phyloP scores from a whole-genome alignment of 257 asterid genomes.

The Solanum lycopersicoides region DNA sequence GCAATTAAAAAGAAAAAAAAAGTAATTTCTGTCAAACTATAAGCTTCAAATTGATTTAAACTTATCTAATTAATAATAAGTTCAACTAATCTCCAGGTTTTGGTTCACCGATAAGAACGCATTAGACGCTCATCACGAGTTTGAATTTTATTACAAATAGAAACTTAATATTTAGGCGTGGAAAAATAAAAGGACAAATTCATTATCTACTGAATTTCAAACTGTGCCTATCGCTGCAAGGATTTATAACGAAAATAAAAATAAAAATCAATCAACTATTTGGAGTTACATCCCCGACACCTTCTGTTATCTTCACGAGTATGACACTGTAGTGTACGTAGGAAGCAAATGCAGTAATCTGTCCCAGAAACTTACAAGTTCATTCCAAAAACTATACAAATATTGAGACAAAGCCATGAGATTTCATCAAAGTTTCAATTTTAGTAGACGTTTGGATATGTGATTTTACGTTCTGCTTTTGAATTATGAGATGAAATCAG shows the following conservation, averaged over 20 bases:
- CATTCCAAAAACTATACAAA: not conserved
- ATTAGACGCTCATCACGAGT: not conserved
- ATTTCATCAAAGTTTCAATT: not conserved
- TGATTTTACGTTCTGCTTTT: too few relatives aligned
- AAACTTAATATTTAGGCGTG: not conserved
- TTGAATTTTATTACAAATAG: not conserved
- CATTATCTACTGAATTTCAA: not conserved
- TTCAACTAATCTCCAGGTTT: too few relatives aligned
- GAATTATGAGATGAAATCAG: too few relatives aligned
- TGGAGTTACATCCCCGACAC: slow-evolving; percentile 1
- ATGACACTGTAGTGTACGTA: slow-evolving; percentile 11
- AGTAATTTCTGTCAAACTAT: not conserved
- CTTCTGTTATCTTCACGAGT: slow-evolving; percentile 4
- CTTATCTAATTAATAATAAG: not conserved
- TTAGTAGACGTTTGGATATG: too few relatives aligned
- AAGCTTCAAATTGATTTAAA: not conserved
- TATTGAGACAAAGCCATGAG: not conserved
- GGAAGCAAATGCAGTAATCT: slow-evolving; percentile 16
- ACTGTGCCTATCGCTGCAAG: not conserved
- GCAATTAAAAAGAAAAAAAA: not conserved
- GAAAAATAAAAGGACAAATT: not conserved
- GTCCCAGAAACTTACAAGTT: not conserved
- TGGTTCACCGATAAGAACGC: too few relatives aligned
- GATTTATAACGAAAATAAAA: not conserved
- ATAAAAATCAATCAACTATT: not conserved